Conservation (phyloP, 2,329 filamentous ascomycete genomes). For the Tolypocladium pustulatum region DNA sequence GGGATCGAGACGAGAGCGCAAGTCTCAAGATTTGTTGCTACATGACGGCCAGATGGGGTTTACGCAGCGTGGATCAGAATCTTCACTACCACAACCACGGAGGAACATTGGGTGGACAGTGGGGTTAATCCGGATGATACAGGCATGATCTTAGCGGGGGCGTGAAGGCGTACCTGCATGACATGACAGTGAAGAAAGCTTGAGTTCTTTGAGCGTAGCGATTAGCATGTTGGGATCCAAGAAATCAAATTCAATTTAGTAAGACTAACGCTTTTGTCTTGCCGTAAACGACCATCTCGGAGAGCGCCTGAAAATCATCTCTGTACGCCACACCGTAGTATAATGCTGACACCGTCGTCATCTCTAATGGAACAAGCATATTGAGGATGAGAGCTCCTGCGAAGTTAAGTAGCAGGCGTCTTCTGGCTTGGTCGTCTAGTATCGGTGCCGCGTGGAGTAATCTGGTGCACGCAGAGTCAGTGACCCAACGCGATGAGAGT, state of each 20-base stretch:
- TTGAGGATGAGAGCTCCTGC: neutral
- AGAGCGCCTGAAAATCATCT: neutral
- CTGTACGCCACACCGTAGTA: neutral
- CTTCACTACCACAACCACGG: neutral
- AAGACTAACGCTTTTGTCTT: neutral
- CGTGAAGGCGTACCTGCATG: slow-evolving; percentile 2
- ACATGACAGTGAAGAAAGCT: neutral
- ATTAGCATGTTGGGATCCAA: slow-evolving; percentile 1
- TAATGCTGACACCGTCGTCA: neutral
- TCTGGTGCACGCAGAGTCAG: slow-evolving; percentile 9
- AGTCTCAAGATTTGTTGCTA: neutral
- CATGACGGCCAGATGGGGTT: neutral
- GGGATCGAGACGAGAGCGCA: neutral
- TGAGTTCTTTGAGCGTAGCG: neutral
- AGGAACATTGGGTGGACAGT: neutral
- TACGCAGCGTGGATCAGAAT: neutral
- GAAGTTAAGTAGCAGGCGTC: neutral
- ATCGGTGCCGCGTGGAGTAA: slow-evolving; percentile 27
- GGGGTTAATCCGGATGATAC: neutral
- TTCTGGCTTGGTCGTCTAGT: slow-evolving; percentile 11
- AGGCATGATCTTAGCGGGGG: neutral
- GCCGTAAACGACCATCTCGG: neutral
- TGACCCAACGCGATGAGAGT: neutral
- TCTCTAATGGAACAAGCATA: neutral
- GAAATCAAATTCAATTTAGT: neutral